phyloP scores from a whole-genome alignment of 2,329 filamentous ascomycete genomes.

The Diplodia corticola region DNA sequence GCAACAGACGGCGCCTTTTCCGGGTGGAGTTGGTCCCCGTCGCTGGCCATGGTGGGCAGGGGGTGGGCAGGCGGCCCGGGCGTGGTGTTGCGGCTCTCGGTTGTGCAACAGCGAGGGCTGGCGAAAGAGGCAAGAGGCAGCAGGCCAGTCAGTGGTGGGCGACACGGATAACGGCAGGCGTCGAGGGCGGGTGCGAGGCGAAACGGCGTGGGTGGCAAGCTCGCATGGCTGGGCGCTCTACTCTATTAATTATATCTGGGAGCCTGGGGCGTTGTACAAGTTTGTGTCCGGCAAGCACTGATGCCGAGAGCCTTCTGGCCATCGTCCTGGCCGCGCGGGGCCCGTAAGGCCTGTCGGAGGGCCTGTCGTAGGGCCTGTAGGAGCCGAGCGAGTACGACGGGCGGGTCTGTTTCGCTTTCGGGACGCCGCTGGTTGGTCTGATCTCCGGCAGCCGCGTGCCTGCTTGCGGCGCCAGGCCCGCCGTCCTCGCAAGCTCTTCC shows the following conservation, averaged over 20 bases:
- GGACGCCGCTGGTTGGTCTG: constrained; percentile 9
- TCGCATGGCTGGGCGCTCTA: not conserved
- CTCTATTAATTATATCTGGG: not conserved
- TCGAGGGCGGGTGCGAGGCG: not conserved
- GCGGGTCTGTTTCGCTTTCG: not conserved
- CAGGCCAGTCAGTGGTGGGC: not conserved
- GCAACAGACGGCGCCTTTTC: constrained; percentile 2
- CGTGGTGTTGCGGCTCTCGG: not conserved
- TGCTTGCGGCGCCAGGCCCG: constrained; percentile 9
- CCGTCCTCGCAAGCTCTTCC: constrained; percentile 17
- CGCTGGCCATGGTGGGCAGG: constrained; percentile 9
- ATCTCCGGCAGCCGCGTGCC: constrained; percentile 3
- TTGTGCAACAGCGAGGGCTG: not conserved
- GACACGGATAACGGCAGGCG: not conserved
- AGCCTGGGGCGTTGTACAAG: constrained; percentile 4
- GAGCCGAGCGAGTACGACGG: constrained; percentile 11
- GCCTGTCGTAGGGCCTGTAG: not conserved
- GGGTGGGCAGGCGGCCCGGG: not conserved
- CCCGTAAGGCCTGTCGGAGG: not conserved
- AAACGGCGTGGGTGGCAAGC: not conserved
- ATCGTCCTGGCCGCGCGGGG: not conserved
- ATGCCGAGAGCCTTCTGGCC: not conserved
- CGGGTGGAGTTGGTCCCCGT: not conserved
- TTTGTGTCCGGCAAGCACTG: not conserved
- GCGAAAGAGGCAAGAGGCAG: not conserved